Conservation (phyloP, 2,329 filamentous ascomycete genomes). For the Domatiomyces globalis region DNA sequence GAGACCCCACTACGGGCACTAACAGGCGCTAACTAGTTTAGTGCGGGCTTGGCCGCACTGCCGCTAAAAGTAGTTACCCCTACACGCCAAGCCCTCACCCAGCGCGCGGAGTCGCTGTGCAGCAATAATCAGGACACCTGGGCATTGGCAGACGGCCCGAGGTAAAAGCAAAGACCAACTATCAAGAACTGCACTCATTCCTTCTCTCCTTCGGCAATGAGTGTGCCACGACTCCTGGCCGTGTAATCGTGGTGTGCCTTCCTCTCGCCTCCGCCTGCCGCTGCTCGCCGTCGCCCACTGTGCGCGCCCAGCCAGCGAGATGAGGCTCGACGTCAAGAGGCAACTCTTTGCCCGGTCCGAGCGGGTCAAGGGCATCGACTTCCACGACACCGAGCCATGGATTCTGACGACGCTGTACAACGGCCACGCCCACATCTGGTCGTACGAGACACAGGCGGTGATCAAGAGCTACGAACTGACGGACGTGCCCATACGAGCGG, state of each 20-base stretch:
- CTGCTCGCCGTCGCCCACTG: too few relatives aligned
- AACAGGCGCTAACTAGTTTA: background rate
- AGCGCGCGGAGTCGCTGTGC: too few relatives aligned
- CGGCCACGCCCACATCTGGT: constrained; percentile 99
- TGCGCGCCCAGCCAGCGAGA: background rate
- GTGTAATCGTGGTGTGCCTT: background rate
- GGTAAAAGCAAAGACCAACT: background rate
- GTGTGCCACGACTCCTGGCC: background rate
- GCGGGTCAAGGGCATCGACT: constrained; percentile 94
- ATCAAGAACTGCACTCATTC: background rate
- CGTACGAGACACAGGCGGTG: constrained; percentile 88
- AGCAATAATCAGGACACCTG: background rate
- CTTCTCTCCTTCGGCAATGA: background rate
- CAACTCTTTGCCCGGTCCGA: constrained; percentile 44
- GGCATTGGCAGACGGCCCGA: background rate
- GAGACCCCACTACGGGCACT: background rate
- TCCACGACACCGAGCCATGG: constrained; percentile 88
- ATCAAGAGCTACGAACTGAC: constrained; percentile 99
- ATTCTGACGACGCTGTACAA: constrained; percentile 90
- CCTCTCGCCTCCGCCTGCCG: background rate
- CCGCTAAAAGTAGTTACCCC: background rate
- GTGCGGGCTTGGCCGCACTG: background rate
- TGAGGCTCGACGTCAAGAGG: constrained; percentile 19
- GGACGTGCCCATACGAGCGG: constrained; percentile 92
- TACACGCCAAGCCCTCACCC: background rate